Evolutionary conservation across 495 filamentous ascomycete genomes (phyloP).

Genomic region (Daldinia loculata): DNA sequence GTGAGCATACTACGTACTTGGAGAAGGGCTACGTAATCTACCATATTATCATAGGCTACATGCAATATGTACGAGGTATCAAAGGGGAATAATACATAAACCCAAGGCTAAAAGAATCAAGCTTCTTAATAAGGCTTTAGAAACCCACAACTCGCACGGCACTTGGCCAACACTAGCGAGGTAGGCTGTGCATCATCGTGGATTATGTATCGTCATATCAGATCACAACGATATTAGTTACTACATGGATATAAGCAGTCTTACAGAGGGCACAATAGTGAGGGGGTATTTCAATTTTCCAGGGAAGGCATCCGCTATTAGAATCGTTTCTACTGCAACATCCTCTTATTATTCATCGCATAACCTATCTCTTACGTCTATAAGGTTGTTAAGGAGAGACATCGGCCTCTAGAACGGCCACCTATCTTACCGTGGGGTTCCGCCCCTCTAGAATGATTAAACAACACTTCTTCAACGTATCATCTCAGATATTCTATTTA

Average conservation of each 20-base stretch:
- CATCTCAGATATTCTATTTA: not conserved
- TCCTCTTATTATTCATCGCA: too few relatives aligned
- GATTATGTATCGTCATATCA: slow-evolving; percentile 33
- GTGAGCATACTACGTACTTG: slow-evolving; percentile 1
- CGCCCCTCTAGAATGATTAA: slow-evolving; percentile 10
- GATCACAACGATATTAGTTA: not conserved
- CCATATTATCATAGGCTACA: slow-evolving; percentile 25
- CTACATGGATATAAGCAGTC: slow-evolving; percentile 1
- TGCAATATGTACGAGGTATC: slow-evolving; percentile 23
- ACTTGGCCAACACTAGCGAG: slow-evolving; percentile 26
- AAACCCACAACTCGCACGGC: slow-evolving; percentile 34
- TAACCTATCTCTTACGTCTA: not conserved
- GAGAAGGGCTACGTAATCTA: slow-evolving; percentile 23
- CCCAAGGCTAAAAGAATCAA: slow-evolving; percentile 39
- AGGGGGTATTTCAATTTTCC: too few relatives aligned
- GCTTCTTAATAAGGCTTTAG: slow-evolving; percentile 41
- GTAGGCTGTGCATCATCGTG: slow-evolving; percentile 31
- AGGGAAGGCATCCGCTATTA: too few relatives aligned
- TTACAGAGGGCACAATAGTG: too few relatives aligned
- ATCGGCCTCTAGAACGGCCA: not conserved
- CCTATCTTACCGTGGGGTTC: slow-evolving; percentile 32
- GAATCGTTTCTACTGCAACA: too few relatives aligned
- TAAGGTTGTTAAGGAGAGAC: slow-evolving; percentile 31
- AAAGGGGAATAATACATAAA: slow-evolving; percentile 33
- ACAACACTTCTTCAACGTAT: not conserved